These are phyloP conservation scores for Kodamaea ohmeri DNA, from an alignment of 1,139 yeast species.

Conservation along the genomic window DNA sequence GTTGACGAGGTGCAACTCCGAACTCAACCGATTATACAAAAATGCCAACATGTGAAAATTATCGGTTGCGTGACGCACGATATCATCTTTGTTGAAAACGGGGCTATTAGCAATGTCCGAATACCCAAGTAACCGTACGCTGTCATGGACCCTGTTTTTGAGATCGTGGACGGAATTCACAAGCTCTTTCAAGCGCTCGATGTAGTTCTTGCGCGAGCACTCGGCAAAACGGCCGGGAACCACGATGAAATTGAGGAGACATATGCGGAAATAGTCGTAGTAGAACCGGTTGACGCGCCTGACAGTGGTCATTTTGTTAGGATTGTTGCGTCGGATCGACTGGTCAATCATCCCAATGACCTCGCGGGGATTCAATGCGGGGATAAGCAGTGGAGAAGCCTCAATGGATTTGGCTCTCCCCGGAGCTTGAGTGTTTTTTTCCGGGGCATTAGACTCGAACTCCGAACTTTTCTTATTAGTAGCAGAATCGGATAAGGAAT, in stretches of 20 bases:
- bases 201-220: constrained; percentile 9
- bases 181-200: constrained; percentile 10
- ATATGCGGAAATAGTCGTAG: constrained; percentile 14
- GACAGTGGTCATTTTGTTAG: not conserved
- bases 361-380: not conserved
- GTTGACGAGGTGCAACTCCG: constrained; percentile 14
- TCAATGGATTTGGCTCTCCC: too few species aligned
- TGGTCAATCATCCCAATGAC: not conserved
- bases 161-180: constrained; percentile 11
- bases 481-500: too few species aligned
- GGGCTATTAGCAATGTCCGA: constrained; percentile 8
- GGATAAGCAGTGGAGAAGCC: too few species aligned
- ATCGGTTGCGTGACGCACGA: constrained; percentile 15
- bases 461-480: too few species aligned
- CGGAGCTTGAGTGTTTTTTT: too few species aligned
- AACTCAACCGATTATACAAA: constrained; percentile 13
- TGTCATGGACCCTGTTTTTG: constrained; percentile 11
- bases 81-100: constrained; percentile 14
- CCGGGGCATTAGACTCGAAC: too few species aligned
- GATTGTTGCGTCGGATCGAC: constrained; percentile 4
- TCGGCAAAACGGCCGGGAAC: too few species aligned
- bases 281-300: constrained; percentile 12
- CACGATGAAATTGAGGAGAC: constrained; percentile 11
- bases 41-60: constrained; percentile 15
- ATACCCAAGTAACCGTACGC: constrained; percentile 12